Evolutionary conservation across 192 early-diverging fungal species (phyloP), one percentile per base, ranked within the genome.

Genomic region (Backusella liffmaniae): DNA sequence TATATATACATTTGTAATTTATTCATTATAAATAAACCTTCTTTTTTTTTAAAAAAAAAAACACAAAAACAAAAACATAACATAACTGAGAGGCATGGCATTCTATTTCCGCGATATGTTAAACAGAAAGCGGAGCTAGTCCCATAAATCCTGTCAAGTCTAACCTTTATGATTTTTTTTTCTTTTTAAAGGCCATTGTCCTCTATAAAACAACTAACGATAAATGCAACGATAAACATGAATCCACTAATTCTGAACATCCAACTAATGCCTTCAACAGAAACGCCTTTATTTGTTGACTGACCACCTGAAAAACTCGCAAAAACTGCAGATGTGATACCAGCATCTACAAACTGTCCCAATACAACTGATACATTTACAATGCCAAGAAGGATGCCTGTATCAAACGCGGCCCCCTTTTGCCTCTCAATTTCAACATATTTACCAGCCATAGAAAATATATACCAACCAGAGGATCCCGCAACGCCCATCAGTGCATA

Each of bases 161-260:
- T 29, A 62, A n/a, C 9, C 26, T 62, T 12, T 29, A 62, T 1
- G 10, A 13, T 62, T 62, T 62, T 29, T 59, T 29, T 29, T 0
- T n/a, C 2, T n/a, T 49, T 18, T 49, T 49, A 18, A 4, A n/a
- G 5, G 5, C n/a, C 46, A 49, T 49, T 12, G 12, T 62, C 56
- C 9, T 62, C 56, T 7, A 62, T 62, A 62, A 62, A 62, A 13
- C 8, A 62, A 29, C 56, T 62, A 7, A 29, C 29, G 9, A 62
- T 29, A 13, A 62, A 62, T 1, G 56, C 23, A 10, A 29, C 3
- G 10, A 62, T 62, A 62, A 62, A 62, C n/a, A 29, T 62, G 12
- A 62, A 62, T 26, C 56, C 56, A 29, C 56, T 62, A 62, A 62
- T 62, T 29, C 56, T 62, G 26, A 29, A 62, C 56, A 62, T 62